phyloP scores from a whole-genome alignment of 805 yeast species.

The Saccharomycopsis javanensis region DNA sequence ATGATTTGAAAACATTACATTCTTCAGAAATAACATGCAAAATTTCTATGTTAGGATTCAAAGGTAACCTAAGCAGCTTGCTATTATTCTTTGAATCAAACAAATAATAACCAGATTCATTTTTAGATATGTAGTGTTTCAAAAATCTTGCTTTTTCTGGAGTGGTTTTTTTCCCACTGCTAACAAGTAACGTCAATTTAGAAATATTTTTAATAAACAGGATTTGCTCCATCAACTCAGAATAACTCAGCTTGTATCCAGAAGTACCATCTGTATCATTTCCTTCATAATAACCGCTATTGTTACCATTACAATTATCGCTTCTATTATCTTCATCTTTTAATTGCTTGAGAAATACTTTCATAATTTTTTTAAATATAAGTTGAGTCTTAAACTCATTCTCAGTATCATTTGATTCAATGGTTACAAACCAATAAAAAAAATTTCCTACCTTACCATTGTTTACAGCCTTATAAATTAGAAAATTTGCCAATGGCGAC shows the following conservation, averaged over 20 bases:
- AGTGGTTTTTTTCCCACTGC: slow-evolving; percentile 62
- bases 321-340: slow-evolving; percentile 4
- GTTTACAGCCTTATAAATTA: slow-evolving; percentile 59
- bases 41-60: slow-evolving; percentile 70
- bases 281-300: neutral
- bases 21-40: slow-evolving; percentile 73
- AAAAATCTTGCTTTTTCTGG: slow-evolving; percentile 60
- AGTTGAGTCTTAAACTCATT: slow-evolving; percentile 21
- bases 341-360: slow-evolving; percentile 32
- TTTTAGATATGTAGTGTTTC: slow-evolving; percentile 37
- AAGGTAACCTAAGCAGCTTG: slow-evolving; percentile 56
- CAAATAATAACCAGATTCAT: slow-evolving; percentile 27
- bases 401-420: slow-evolving; percentile 69
- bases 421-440: slow-evolving; percentile 86
- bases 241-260: slow-evolving; percentile 22
- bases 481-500: slow-evolving; percentile 65
- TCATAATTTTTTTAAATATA: slow-evolving; percentile 37
- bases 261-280: neutral
- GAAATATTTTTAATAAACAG: slow-evolving; percentile 59
- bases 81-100: slow-evolving; percentile 32
- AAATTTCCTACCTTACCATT: slow-evolving; percentile 66
- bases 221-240: slow-evolving; percentile 39
- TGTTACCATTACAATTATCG: neutral
- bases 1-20: slow-evolving; percentile 82
- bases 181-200: slow-evolving; percentile 52